Evolutionary conservation across 805 yeast genomes (phyloP).

Genomic region (Pichia cephalocereana): DNA sequence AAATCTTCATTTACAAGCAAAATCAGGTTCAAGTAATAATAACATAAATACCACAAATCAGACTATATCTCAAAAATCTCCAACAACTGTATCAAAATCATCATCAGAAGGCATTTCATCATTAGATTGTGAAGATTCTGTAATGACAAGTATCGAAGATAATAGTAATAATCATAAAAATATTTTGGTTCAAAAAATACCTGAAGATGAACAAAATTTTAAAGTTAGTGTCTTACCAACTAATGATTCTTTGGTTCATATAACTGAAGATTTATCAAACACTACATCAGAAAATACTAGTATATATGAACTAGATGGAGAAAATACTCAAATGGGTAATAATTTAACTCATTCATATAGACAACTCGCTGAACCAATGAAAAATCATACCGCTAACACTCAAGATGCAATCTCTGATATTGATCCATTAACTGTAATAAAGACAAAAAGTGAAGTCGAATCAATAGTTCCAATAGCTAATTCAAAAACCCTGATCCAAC

Average conservation of each 20-base stretch:
- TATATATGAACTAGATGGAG: background rate
- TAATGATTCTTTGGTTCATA: background rate
- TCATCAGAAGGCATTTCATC: slow-evolving; percentile 10
- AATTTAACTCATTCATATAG: slow-evolving; percentile 2
- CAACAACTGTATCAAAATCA: slow-evolving; percentile 6
- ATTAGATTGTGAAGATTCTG: slow-evolving; percentile 3
- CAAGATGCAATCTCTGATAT: background rate
- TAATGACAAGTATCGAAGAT: slow-evolving; percentile 5
- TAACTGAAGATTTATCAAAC: slow-evolving; percentile 1
- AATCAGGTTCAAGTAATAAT: background rate
- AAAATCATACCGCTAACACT: background rate
- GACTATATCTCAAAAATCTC: slow-evolving; percentile 1
- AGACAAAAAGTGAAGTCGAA: background rate
- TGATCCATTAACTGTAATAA: slow-evolving; percentile 1
- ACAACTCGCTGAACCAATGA: slow-evolving; percentile 1
- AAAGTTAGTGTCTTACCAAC: slow-evolving; percentile 1
- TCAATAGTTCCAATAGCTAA: background rate
- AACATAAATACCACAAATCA: background rate
- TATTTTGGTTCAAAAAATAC: background rate
- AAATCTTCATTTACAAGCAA: too few species aligned
- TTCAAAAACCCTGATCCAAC: background rate
- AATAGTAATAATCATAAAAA: background rate
- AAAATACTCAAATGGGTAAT: background rate
- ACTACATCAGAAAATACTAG: background rate
- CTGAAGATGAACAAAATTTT: slow-evolving; percentile 3